Conservation (phyloP, 2,329 filamentous ascomycete genomes). For the Xylaria arbuscula region DNA sequence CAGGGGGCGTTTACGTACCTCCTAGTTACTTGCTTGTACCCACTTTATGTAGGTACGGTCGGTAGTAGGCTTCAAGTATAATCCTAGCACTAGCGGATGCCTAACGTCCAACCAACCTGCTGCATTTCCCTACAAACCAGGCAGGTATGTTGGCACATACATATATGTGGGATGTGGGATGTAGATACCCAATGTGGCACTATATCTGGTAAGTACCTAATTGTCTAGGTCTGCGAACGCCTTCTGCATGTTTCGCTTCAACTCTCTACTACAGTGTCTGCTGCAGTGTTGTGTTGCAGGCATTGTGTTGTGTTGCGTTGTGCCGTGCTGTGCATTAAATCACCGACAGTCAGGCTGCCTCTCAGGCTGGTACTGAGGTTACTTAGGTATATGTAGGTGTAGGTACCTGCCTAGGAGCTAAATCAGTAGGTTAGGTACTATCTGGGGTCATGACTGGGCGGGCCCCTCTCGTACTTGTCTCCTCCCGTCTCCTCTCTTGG, state of each 20-base stretch:
- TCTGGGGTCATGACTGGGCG: background rate
- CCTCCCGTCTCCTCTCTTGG: slow-evolving; percentile 15
- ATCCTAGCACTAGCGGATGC: slow-evolving; percentile 6
- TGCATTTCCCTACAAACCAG: no score
- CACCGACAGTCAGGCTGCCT: no score
- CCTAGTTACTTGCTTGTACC: background rate
- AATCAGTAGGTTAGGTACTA: background rate
- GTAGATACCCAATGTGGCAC: no score
- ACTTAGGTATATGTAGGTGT: background rate
- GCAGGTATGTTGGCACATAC: no score
- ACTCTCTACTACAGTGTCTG: background rate
- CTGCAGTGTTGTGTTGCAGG: background rate
- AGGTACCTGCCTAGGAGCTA: background rate
- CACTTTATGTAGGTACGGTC: no score
- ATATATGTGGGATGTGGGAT: no score
- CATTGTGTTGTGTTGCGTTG: background rate
- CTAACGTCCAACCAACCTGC: slow-evolving; percentile 5
- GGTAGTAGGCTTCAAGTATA: background rate
- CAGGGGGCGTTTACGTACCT: background rate
- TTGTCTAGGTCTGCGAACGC: background rate
- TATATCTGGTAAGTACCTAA: no score
- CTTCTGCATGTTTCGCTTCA: background rate
- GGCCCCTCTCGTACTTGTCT: slow-evolving; percentile 10
- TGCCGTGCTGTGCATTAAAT: background rate
- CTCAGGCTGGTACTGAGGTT: no score